Conservation (phyloP, 805 yeast genomes). For the Wickerhamiella allomyrinae region DNA sequence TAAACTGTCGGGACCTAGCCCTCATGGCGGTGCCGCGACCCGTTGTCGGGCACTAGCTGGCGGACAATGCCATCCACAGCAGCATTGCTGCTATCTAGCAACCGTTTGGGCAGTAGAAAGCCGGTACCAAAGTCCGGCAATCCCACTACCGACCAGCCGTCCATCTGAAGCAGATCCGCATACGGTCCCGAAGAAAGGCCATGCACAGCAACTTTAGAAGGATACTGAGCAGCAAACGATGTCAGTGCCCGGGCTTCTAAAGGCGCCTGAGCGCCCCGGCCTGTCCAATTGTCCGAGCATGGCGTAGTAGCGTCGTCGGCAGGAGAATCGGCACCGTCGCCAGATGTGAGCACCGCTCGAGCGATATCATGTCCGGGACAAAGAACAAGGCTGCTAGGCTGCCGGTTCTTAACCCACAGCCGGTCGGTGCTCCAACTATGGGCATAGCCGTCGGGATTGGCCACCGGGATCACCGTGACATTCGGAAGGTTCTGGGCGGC, state of each 20-base stretch:
- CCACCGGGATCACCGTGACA: constrained; percentile 65
- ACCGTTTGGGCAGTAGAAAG: constrained; percentile 1
- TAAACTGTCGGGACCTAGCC: no score
- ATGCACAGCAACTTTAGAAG: not conserved
- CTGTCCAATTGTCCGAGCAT: constrained; percentile 74
- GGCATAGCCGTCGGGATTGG: constrained; percentile 84
- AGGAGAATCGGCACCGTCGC: constrained; percentile 20
- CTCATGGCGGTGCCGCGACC: no score
- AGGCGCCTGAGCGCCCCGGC: constrained; percentile 57
- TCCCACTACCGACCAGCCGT: not conserved
- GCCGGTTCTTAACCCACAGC: constrained; percentile 81
- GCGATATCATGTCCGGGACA: constrained; percentile 82
- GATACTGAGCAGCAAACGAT: constrained; percentile 3
- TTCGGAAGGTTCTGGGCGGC: constrained; percentile 25
- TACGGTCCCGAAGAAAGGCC: constrained; percentile 1
- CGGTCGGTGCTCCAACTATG: constrained; percentile 71
- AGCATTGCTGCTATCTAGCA: not conserved
- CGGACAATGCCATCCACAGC: no score
- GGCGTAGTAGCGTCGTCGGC: constrained; percentile 38
- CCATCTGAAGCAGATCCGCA: not conserved
- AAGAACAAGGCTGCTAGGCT: constrained; percentile 46
- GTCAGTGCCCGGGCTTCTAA: constrained; percentile 32
- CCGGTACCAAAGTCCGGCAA: constrained; percentile 7
- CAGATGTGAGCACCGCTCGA: constrained; percentile 58
- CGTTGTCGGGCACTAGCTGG: no score